Conservation (phyloP, 208 protist species). For the Phytomonas sp. region DNA sequence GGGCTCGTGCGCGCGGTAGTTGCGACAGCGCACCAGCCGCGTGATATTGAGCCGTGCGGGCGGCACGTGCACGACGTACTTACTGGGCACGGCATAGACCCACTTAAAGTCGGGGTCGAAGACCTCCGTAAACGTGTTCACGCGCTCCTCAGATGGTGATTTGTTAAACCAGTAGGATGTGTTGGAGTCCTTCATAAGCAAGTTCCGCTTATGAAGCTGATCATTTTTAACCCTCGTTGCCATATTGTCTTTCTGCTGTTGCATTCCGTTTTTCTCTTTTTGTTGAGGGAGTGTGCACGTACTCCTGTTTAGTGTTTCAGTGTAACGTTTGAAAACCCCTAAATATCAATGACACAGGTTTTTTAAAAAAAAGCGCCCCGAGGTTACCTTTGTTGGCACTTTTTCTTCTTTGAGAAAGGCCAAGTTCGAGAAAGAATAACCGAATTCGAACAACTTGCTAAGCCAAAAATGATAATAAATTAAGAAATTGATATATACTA, state of each 20-base stretch:
- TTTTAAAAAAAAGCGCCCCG: background rate
- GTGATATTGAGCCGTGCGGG: constrained; percentile 34
- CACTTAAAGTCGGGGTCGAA: constrained; percentile 60
- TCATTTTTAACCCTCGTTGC: background rate
- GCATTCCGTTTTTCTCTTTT: background rate
- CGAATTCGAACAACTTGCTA: background rate
- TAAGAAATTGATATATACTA: background rate
- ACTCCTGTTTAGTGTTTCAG: background rate
- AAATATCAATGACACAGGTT: background rate
- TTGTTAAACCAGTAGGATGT: constrained; percentile 4
- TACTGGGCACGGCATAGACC: constrained; percentile 29
- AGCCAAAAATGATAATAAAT: constrained; percentile 1
- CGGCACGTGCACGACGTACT: constrained; percentile 33
- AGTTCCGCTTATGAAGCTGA: background rate
- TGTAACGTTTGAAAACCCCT: background rate
- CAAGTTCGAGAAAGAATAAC: background rate
- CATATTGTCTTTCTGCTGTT: background rate
- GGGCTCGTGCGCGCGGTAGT: constrained; percentile 27
- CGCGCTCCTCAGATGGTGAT: background rate
- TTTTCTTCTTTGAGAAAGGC: background rate
- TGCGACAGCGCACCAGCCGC: constrained; percentile 71
- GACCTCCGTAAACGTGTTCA: constrained; percentile 17
- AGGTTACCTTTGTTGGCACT: background rate
- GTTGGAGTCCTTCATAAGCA: background rate
- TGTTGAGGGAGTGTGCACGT: background rate